Conservation (phyloP, 306 rosid species). For the Medicago lupulina region DNA sequence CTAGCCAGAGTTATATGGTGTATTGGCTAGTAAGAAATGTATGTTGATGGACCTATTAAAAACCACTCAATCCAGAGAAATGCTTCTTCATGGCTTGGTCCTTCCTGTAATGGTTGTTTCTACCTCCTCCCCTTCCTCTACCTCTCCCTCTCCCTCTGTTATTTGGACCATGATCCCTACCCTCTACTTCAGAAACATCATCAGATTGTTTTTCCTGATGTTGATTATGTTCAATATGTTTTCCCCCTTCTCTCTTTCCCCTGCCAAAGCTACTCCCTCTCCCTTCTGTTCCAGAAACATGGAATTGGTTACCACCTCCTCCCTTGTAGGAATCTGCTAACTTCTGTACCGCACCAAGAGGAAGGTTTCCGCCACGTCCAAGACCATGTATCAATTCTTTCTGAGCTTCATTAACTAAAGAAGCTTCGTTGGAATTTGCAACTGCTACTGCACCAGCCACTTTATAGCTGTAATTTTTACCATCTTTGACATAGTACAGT, state of each 20-base stretch:
- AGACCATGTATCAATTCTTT: constrained; percentile 83
- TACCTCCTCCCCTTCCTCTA: constrained; percentile 72
- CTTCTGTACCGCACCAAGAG: constrained; percentile 85
- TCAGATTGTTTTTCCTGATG: constrained; percentile 53
- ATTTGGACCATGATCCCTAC: constrained; percentile 43
- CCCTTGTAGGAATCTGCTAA: constrained; percentile 59
- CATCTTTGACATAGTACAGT: constrained; percentile 93
- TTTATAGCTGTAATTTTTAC: constrained; percentile 96
- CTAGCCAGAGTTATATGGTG: constrained; percentile 26
- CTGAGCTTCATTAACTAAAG: constrained; percentile 65
- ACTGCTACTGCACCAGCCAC: constrained; percentile 90
- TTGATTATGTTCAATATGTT: constrained; percentile 42
- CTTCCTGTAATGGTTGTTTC: constrained; percentile 72
- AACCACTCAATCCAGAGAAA: constrained; percentile 83
- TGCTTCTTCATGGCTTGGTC: constrained; percentile 89
- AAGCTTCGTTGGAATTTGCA: constrained; percentile 82
- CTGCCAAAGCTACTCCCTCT: constrained; percentile 58
- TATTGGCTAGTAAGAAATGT: constrained; percentile 26
- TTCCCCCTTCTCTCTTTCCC: constrained; percentile 57
- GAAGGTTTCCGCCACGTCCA: constrained; percentile 96
- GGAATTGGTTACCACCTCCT: constrained; percentile 51
- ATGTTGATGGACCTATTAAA: constrained; percentile 32
- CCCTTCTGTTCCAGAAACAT: constrained; percentile 55
- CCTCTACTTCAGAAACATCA: constrained; percentile 50
- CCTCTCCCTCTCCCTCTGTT: constrained; percentile 64